Percentiles rank a stretch among this genome's conserved stretches.
phyloP scores from a whole-genome alignment of 2,329 filamentous ascomycete genomes.

The Colletotrichum theobromicola region DNA sequence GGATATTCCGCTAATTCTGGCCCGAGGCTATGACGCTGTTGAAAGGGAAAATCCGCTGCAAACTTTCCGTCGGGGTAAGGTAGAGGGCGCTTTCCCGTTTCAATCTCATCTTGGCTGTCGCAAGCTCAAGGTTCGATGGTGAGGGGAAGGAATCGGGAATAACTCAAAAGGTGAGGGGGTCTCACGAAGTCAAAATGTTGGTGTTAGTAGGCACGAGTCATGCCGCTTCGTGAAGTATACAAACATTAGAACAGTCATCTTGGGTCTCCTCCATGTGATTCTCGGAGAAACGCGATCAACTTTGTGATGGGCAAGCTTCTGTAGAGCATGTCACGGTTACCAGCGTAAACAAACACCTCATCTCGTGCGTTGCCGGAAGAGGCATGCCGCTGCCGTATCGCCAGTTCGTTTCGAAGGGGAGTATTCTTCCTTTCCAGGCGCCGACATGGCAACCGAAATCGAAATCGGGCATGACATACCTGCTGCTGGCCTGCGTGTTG shows the following conservation, averaged over 20 bases:
- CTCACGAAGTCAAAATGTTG: background rate
- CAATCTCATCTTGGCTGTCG: background rate
- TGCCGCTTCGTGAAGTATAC: background rate
- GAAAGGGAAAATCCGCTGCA: accelerated
- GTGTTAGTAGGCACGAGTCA: background rate
- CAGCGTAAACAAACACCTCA: accelerated
- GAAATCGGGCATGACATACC: background rate
- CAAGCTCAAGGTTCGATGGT: background rate
- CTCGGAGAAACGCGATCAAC: background rate
- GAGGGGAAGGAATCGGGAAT: no score
- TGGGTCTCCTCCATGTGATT: accelerated
- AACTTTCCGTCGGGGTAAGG: background rate
- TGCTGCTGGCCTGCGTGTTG: background rate
- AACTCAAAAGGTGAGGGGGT: no score
- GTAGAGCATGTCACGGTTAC: background rate
- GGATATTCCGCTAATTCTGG: background rate
- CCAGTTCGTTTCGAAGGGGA: background rate
- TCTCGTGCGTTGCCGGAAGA: background rate
- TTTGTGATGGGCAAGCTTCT: background rate
- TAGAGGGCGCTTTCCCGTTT: no score
- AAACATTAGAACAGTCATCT: background rate
- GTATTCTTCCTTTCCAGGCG: background rate
- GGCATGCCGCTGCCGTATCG: background rate
- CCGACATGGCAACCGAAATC: constrained; percentile 2
- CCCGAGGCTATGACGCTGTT: accelerated